Evolutionary conservation across 352 stramenopile genomes (phyloP).

Genomic region (Achlya hypogyna): DNA sequence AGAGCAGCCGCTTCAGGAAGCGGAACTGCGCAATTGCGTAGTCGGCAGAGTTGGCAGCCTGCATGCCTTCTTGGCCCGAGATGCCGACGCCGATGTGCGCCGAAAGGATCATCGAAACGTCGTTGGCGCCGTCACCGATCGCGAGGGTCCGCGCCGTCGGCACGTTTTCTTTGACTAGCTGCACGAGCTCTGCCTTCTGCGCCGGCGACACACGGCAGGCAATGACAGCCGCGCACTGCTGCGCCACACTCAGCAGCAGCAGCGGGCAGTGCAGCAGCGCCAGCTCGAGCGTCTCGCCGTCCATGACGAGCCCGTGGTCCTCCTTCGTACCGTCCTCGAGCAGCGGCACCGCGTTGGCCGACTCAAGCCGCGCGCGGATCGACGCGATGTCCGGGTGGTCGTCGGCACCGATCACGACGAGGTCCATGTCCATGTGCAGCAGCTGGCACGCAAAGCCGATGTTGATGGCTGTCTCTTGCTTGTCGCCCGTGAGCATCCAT

Average conservation of each 20-base stretch:
- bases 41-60: slow-evolving; percentile 91
- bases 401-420: slow-evolving; percentile 70
- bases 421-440: slow-evolving; percentile 88
- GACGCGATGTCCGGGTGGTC: slow-evolving; percentile 53
- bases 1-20: slow-evolving; percentile 83
- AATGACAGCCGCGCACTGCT: slow-evolving; percentile 86
- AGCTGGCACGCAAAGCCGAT: slow-evolving; percentile 91
- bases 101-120: slow-evolving; percentile 94
- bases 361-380: slow-evolving; percentile 55
- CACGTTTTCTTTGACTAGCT: slow-evolving; percentile 85
- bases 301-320: slow-evolving; percentile 65
- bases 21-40: slow-evolving; percentile 94
- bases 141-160: slow-evolving; percentile 73
- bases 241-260: slow-evolving; percentile 59
- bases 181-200: slow-evolving; percentile 91
- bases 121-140: slow-evolving; percentile 93
- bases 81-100: slow-evolving; percentile 91
- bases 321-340: not conserved
- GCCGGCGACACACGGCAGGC: slow-evolving; percentile 88
- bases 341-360: slow-evolving; percentile 24
- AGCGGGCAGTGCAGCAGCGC: slow-evolving; percentile 65
- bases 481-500: slow-evolving; percentile 94
- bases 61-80: slow-evolving; percentile 88
- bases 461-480: slow-evolving; percentile 94
- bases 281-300: slow-evolving; percentile 72